These are phyloP conservation scores for Xylariaceae sp. DNA, from an alignment of 2,329 filamentous ascomycete genomes.

Conservation along the genomic window DNA sequence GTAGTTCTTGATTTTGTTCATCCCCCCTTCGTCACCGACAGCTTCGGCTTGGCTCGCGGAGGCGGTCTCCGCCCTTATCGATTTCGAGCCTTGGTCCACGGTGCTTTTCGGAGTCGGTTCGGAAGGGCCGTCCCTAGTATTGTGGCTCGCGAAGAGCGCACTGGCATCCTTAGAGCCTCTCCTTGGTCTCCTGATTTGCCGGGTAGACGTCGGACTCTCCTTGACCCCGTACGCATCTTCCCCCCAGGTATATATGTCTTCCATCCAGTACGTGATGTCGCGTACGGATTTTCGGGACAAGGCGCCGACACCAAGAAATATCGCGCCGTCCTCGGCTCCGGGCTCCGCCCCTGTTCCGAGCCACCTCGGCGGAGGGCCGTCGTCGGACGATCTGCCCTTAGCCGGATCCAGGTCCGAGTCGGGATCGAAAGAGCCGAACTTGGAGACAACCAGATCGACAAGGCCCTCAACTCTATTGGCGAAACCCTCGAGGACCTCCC, in stretches of 20 bases:
- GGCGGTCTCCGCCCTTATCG: conserved; percentile 3
- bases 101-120: too few species aligned
- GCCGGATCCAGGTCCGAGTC: conserved; percentile 24
- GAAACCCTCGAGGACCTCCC: conserved; percentile 88
- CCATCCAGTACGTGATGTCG: conserved; percentile 77
- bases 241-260: conserved; percentile 78
- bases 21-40: conserved; percentile 28
- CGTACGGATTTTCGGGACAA: conserved; percentile 64
- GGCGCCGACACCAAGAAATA: conserved; percentile 75
- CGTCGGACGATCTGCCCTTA: conserved; percentile 16
- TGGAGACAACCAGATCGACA: conserved; percentile 79
- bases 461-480: conserved; percentile 73
- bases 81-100: conserved; percentile 3
- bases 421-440: conserved; percentile 54
- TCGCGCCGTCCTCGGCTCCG: conserved; percentile 67
- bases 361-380: conserved; percentile 46
- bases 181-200: conserved; percentile 38
- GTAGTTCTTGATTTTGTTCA: conserved; percentile 54
- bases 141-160: not conserved
- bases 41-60: conserved; percentile 10
- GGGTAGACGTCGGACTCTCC: conserved; percentile 65
- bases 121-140: conserved; percentile 2
- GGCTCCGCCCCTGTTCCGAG: conserved; percentile 64
- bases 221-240: conserved; percentile 77
- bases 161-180: conserved; percentile 14